Base-by-base conservation (phyloP, 2,329 filamentous ascomycete species). In the Cladobotryum mycophilum region DNA sequence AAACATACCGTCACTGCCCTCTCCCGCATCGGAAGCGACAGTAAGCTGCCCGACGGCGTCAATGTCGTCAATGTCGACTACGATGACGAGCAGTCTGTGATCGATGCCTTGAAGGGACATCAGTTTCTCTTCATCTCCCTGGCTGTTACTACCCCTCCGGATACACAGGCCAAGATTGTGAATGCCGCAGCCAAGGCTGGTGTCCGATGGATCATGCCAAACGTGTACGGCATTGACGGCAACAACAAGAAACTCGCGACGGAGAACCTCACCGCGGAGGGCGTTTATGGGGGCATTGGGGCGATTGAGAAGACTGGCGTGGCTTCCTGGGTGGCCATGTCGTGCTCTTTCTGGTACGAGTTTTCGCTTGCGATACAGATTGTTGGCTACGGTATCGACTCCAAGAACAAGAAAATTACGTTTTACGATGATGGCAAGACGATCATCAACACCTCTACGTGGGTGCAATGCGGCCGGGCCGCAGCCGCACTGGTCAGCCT, bases 361-460 rank as follows among this genome's bases (percentile, higher is more conserved):
- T 79, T 72, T 52, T 79, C 73, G 47, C 58, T 80, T 1, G 70
- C 69, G 0, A 64, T 66, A 3, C 67, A 66, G 0, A 47, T 63
- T 1, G 45, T 57, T 7, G 67, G 68, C 30, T 79, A 70, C 17
- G 79, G 79, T 1, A 77, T 81, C 61, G 74, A 80, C 48, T 64
- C 81, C 41, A 56, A 64, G 7, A 68, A 72, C 37, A 64, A 64
- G 0, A 62, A 60, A 5, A 60, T 73, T 11, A 74, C 70, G 0
- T 60, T 79, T n/a, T 79, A 71, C 51, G 80, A 81, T 53, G 77
- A 80, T 25, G 84, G 84, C 0, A 73, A 71, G 17, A 74, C 70
- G 1, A 73, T 66, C 48, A 78, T 85, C 58, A 80, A 76, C 54
- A 76, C 70, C 0, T 79, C 76, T 12, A 86, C 85, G 0, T 81